phyloP scores from a whole-genome alignment of 2,329 filamentous ascomycete species.

The Tolypocladium pustulatum region DNA sequence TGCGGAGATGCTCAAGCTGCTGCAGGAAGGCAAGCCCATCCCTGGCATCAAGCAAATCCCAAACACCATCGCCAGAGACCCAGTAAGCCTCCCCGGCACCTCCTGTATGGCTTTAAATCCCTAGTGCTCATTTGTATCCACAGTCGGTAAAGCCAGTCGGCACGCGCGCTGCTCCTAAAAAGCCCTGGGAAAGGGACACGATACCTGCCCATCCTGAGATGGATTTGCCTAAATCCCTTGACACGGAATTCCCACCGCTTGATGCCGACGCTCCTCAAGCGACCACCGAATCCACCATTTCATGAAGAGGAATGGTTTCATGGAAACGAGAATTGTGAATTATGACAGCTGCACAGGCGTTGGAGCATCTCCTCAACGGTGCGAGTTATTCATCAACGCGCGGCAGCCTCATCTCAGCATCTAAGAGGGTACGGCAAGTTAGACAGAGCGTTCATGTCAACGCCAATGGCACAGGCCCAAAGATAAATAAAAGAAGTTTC shows the following conservation, averaged over 20 bases:
- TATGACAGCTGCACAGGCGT: background rate
- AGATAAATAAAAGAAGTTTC: slow-evolving; percentile 4
- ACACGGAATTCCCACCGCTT: slow-evolving; percentile 24
- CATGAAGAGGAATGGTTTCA: background rate
- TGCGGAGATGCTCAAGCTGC: slow-evolving; percentile 74
- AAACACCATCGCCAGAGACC: slow-evolving; percentile 61
- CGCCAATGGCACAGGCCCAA: background rate
- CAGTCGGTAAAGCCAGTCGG: slow-evolving; percentile 39
- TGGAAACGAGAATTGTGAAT: background rate
- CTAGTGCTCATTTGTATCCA: background rate
- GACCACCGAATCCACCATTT: background rate
- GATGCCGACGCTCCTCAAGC: slow-evolving; percentile 15
- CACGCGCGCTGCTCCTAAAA: slow-evolving; percentile 35
- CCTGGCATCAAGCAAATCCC: slow-evolving; percentile 84
- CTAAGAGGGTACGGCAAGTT: no score
- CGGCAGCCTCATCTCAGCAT: background rate
- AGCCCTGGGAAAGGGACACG: slow-evolving; percentile 68
- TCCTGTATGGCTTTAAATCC: background rate
- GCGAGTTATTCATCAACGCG: background rate
- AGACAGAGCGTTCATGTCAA: background rate
- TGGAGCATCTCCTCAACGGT: background rate
- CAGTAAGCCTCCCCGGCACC: slow-evolving; percentile 35
- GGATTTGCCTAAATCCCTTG: slow-evolving; percentile 16
- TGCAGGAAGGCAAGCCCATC: slow-evolving; percentile 71
- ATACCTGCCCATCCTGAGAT: slow-evolving; percentile 7